Conservation (phyloP, 2,329 filamentous ascomycete genomes). For the Pyrenochaeta sp. region DNA sequence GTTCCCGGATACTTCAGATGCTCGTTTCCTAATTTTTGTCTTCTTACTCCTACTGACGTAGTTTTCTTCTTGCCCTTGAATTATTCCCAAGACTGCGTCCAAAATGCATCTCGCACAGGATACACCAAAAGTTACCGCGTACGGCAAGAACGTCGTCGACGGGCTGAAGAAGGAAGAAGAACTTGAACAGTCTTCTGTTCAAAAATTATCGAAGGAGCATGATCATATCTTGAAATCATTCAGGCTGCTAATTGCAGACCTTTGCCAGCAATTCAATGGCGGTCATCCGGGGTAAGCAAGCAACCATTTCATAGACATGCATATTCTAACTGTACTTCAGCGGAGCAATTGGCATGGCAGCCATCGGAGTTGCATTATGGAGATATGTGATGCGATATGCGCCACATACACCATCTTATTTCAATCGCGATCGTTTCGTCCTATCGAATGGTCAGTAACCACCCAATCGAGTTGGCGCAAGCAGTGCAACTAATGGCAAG, state of each 20-base stretch:
- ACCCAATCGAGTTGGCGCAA: too few species aligned
- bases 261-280: slow-evolving; percentile 74
- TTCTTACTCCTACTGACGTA: neutral
- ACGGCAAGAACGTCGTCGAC: slow-evolving; percentile 33
- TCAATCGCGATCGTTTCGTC: slow-evolving; percentile 69
- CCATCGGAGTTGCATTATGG: slow-evolving; percentile 67
- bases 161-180: slow-evolving; percentile 32
- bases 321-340: slow-evolving; percentile 32
- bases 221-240: slow-evolving; percentile 67
- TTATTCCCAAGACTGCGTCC: neutral
- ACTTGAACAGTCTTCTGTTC: slow-evolving; percentile 22
- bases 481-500: neutral
- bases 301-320: slow-evolving; percentile 4
- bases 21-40: neutral
- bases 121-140: slow-evolving; percentile 20
- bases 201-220: slow-evolving; percentile 40
- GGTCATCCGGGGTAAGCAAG: slow-evolving; percentile 69
- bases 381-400: slow-evolving; percentile 69
- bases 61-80: too few species aligned
- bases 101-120: slow-evolving; percentile 29
- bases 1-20: too few species aligned
- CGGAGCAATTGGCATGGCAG: slow-evolving; percentile 68
- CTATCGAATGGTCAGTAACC: slow-evolving; percentile 60
- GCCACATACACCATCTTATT: slow-evolving; percentile 61
- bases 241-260: slow-evolving; percentile 69